Percentiles rank a stretch among this genome's conserved stretches.
phyloP scores from a whole-genome alignment of 805 yeast genomes.

The Metschnikowia amazonensis region DNA sequence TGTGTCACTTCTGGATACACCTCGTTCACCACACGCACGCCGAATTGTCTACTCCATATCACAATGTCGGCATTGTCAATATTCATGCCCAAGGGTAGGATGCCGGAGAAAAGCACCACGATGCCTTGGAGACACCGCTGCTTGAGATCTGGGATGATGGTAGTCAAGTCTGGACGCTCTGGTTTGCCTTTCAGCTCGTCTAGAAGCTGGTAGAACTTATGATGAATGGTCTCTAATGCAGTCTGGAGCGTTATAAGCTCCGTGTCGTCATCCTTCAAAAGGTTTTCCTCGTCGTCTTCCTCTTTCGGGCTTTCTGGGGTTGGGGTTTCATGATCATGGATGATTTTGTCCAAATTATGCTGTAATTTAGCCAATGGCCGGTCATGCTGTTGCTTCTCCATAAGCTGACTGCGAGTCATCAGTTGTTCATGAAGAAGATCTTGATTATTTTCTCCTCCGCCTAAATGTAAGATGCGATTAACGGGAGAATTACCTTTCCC shows the following conservation, averaged over 20 bases:
- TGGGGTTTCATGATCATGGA: slow-evolving; percentile 28
- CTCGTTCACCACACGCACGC: slow-evolving; percentile 76
- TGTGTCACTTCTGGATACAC: slow-evolving; percentile 75
- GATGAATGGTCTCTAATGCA: slow-evolving; percentile 63
- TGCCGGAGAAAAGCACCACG: slow-evolving; percentile 77
- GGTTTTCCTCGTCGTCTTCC: slow-evolving; percentile 42
- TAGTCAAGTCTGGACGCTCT: slow-evolving; percentile 56
- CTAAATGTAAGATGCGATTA: slow-evolving; percentile 45
- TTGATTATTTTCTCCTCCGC: slow-evolving; percentile 49
- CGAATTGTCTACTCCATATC: slow-evolving; percentile 88
- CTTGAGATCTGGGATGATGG: slow-evolving; percentile 75
- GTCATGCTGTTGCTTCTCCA: slow-evolving; percentile 77
- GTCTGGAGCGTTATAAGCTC: slow-evolving; percentile 64
- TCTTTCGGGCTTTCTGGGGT: slow-evolving; percentile 23
- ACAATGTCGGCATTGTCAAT: slow-evolving; percentile 80
- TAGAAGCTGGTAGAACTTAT: slow-evolving; percentile 48
- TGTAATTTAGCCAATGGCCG: slow-evolving; percentile 84
- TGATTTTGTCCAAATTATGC: slow-evolving; percentile 58
- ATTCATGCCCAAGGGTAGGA: slow-evolving; percentile 79
- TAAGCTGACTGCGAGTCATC: slow-evolving; percentile 59
- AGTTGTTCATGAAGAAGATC: slow-evolving; percentile 53
- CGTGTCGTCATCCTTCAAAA: slow-evolving; percentile 74
- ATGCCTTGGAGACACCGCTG: slow-evolving; percentile 60
- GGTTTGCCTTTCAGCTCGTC: slow-evolving; percentile 8
- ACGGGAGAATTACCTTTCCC: slow-evolving; percentile 35